These are phyloP conservation scores for rapeseed (Brassica napus) DNA, from an alignment of 345 rosid genomes.

Conservation along the genomic window DNA sequence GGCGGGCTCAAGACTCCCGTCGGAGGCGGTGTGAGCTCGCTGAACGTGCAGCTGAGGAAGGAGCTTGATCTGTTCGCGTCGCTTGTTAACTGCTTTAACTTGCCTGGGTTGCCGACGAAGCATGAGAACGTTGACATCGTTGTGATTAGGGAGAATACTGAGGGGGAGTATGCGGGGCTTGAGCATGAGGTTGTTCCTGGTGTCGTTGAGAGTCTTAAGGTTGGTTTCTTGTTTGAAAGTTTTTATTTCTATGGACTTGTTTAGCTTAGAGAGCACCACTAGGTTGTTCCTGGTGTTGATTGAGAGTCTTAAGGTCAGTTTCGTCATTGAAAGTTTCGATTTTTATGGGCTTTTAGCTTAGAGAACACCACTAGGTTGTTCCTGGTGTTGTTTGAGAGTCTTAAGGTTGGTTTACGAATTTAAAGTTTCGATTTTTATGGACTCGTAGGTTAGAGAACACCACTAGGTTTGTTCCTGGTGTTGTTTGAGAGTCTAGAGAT, in stretches of 20 bases:
- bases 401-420: too few relatives aligned
- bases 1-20: conserved; percentile 92
- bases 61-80: conserved; percentile 96
- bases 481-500: too few relatives aligned
- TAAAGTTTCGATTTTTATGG: neutral
- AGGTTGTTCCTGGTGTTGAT: neutral
- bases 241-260: neutral
- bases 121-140: conserved; percentile 91
- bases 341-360: conserved; percentile 14
- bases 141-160: conserved; percentile 94
- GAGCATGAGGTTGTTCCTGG: conserved; percentile 99
- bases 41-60: conserved; percentile 80
- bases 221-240: conserved; percentile 5
- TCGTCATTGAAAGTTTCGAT: neutral
- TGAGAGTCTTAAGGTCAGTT: too few relatives aligned
- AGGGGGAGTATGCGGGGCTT: conserved; percentile 92
- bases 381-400: conserved; percentile 92
- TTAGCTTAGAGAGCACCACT: neutral
- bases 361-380: conserved; percentile 52
- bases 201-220: conserved; percentile 97
- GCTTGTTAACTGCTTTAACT: conserved; percentile 77
- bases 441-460: neutral
- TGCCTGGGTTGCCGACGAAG: conserved; percentile 87
- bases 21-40: conserved; percentile 94
- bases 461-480: too few relatives aligned